Base-by-base conservation (phyloP, 129 eudicot species). In the Pulicaria dysenterica region DNA sequence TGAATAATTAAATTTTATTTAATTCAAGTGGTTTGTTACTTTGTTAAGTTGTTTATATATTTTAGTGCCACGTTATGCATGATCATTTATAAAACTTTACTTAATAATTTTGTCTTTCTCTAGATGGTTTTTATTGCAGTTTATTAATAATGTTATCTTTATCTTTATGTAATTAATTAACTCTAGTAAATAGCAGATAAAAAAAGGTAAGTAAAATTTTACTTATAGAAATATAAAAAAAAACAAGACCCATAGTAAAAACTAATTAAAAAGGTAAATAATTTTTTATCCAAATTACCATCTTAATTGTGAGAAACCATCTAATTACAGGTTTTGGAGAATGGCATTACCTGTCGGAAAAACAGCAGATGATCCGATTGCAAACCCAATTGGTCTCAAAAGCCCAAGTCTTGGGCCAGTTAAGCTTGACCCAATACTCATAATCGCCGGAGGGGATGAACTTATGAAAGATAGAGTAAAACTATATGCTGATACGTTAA, bases 341-440 rank as follows among this genome's bases (percentile, higher is more conserved):
- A 73, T 92, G 64, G 73, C 96, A 49, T 36, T 92, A 45, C 96
- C 98, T 2, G 15, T 17, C 8, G 98, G 96, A 4, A 39, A 34
- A 14, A 83, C 75, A 11, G 31, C 75, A n/a, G 98, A 89, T 73
- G 81, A 92, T 37, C 95, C 96, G 5, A 67, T 77, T 38, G 96
- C 98, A 15, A 92, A 92, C 74, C 98, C 98, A 8, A 89, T 92
- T 17, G 96, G 96, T 17, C 84, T 85, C 3, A 24, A n/a, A 1
- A 89, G 96, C 68, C 87, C 85, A 11, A 87, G 57, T 69, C 86
- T 87, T 14, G 88, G 87, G 31, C 2, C 11, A 3, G 46, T 85
- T 14, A 31, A 54, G 34, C 96, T 92, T 44, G 98, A 80, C 66
- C 98, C 96, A 13, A 83, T 92, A 39, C 63, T 92, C 11, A 76